Conservation (phyloP, 768 basidiomycete genomes). For the Clathrus columnatus region DNA sequence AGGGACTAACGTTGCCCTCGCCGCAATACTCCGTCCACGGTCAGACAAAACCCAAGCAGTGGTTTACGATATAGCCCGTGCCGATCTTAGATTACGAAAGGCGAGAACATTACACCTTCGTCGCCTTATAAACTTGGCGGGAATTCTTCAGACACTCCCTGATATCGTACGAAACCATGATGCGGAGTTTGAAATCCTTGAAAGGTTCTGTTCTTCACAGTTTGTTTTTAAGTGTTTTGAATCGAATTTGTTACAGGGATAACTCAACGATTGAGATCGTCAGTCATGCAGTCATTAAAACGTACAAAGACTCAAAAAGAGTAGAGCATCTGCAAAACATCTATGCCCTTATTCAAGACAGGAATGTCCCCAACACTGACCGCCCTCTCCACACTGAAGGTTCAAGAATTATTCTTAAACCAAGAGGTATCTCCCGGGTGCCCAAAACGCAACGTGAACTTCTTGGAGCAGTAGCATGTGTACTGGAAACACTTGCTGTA, state of each 20-base stretch:
- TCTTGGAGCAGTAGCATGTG: background rate
- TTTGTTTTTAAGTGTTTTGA: too few relatives aligned
- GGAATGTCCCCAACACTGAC: background rate
- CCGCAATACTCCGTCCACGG: background rate
- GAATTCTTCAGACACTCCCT: too few relatives aligned
- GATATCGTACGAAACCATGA: too few relatives aligned
- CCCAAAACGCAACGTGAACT: background rate
- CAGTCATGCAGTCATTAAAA: background rate
- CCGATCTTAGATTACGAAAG: too few relatives aligned
- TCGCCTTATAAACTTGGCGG: too few relatives aligned
- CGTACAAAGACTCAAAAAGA: background rate
- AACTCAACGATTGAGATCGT: background rate
- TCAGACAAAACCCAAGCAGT: too few relatives aligned
- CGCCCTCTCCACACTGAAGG: background rate
- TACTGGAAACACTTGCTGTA: background rate
- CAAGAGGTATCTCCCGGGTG: background rate
- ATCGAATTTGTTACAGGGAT: too few relatives aligned
- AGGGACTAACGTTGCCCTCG: background rate
- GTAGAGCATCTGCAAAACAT: background rate
- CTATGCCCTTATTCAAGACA: background rate
- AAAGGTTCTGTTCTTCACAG: too few relatives aligned
- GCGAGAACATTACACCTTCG: too few relatives aligned
- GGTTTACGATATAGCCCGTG: too few relatives aligned
- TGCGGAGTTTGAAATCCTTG: too few relatives aligned
- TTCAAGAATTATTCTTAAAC: too few relatives aligned